Base-by-base conservation (phyloP, 1,284 basidiomycete species). In the Ustilago xerochloae region DNA sequence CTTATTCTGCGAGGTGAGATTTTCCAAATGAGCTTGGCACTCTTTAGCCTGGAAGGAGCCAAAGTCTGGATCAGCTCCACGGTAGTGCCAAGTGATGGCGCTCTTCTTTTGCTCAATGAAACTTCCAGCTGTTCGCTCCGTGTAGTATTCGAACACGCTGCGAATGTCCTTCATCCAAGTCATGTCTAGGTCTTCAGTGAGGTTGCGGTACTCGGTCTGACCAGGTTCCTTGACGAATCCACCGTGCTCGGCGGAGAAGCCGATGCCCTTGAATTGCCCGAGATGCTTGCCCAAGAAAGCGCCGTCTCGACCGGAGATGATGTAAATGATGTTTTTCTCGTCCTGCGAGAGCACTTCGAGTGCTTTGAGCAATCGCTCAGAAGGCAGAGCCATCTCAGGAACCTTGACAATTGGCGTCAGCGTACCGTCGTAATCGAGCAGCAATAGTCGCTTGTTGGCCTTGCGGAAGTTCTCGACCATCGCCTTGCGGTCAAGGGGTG, bases 391-490 rank as follows among this genome's bases (percentile, higher is more conserved):
- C 86, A 91, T 91, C 46, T 91, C 90, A 0, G 97, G 96, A 13
- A 90, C 90, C 86, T 94, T 97, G 84, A 99, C 96, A 83, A 99
- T 98, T 0, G 96, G 96, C 0, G 96, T 92, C 63, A 99, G 89
- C 0, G 97, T 99, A 9, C 96, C 96, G 84, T 97, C 96, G 84
- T 99, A 99, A 86, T 99, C 97, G 80, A 99, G 95, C 84, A 98
- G 88, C 85, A 99, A 90, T 63, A 98, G 85, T 53, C 97, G 88
- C 87, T 96, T 96, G 45, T 88, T 88, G 33, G 93, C 92, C 35
- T 82, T 85, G 50, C 87, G 83, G 86, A 95, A 97, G 76, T 88
- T 87, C n/a, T 86, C 82, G 63, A 89, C 86, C 78, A 98, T 86
- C 26, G 87, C 85, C 13, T 87, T 87, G 61, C 88, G 87, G 59